Conservation (phyloP, 306 rosid species). For the Cucumis hystrix region DNA sequence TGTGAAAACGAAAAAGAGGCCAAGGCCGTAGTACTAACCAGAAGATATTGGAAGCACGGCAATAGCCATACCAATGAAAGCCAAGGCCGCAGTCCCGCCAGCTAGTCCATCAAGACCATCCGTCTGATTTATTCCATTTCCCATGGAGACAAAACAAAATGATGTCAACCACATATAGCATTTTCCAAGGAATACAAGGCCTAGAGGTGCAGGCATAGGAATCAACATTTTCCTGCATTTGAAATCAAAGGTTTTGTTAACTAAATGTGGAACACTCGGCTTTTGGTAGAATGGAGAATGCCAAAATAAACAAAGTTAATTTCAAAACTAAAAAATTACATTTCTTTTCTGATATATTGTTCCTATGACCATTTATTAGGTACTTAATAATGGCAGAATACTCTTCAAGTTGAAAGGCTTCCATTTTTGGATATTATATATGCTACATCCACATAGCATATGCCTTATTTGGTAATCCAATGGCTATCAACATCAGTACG, state of each 20-base stretch:
- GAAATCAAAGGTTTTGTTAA: slow-evolving; percentile 8
- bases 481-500: not conserved
- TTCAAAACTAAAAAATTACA: not conserved
- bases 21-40: slow-evolving; percentile 36
- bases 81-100: slow-evolving; percentile 92
- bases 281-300: not conserved
- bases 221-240: slow-evolving; percentile 75
- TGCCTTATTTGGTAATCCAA: not conserved
- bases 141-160: slow-evolving; percentile 77
- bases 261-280: not conserved
- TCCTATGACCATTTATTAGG: not conserved
- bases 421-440: not conserved
- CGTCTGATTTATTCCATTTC: slow-evolving; percentile 69
- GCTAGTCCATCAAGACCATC: slow-evolving; percentile 94
- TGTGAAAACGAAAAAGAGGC: not conserved
- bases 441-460: not conserved
- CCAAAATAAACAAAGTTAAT: not conserved
- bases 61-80: slow-evolving; percentile 81
- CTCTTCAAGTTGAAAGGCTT: not conserved
- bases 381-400: not conserved
- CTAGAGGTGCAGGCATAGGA: slow-evolving; percentile 69
- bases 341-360: not conserved
- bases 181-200: slow-evolving; percentile 66
- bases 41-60: slow-evolving; percentile 94
- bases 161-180: slow-evolving; percentile 62